These are phyloP conservation scores for Spiraea crenata DNA, from an alignment of 331 rosid genomes.

Conservation along the genomic window DNA sequence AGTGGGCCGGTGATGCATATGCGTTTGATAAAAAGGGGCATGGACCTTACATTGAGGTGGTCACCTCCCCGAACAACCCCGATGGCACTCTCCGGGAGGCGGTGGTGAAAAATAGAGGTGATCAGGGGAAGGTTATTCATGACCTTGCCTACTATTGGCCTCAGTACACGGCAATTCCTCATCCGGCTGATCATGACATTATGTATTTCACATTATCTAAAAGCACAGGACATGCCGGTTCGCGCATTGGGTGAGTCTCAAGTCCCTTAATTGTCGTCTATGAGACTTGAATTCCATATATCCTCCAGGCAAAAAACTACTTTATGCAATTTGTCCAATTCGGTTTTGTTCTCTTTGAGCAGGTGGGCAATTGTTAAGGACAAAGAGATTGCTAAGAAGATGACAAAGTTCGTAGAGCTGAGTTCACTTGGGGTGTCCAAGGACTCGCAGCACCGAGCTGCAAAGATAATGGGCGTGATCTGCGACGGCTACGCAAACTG, in stretches of 20 bases:
- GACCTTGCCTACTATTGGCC: conserved; percentile 97
- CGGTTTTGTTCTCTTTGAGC: conserved; percentile 12
- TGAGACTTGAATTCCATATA: no score
- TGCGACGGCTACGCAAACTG: conserved; percentile 48
- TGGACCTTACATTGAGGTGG: conserved; percentile 65
- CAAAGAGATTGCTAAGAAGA: conserved; percentile 57
- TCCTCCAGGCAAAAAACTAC: no score
- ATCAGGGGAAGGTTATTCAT: conserved; percentile 44
- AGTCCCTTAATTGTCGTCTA: not conserved
- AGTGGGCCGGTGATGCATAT: conserved; percentile 75
- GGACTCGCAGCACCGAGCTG: conserved; percentile 71
- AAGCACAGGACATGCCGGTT: conserved; percentile 88
- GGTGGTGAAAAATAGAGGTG: conserved; percentile 26
- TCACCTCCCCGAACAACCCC: conserved; percentile 76
- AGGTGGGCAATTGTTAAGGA: conserved; percentile 89
- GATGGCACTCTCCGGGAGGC: conserved; percentile 51
- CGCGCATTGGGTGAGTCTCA: conserved; percentile 68
- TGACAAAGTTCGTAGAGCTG: conserved; percentile 51
- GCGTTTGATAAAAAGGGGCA: conserved; percentile 30
- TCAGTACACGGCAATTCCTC: conserved; percentile 68
- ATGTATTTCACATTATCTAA: conserved; percentile 82
- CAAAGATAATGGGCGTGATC: conserved; percentile 57
- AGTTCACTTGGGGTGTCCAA: conserved; percentile 69
- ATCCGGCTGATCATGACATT: conserved; percentile 51
- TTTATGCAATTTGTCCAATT: not conserved